phyloP scores from a whole-genome alignment of 352 stramenopile genomes.

The Globisporangium recalcitrans region DNA sequence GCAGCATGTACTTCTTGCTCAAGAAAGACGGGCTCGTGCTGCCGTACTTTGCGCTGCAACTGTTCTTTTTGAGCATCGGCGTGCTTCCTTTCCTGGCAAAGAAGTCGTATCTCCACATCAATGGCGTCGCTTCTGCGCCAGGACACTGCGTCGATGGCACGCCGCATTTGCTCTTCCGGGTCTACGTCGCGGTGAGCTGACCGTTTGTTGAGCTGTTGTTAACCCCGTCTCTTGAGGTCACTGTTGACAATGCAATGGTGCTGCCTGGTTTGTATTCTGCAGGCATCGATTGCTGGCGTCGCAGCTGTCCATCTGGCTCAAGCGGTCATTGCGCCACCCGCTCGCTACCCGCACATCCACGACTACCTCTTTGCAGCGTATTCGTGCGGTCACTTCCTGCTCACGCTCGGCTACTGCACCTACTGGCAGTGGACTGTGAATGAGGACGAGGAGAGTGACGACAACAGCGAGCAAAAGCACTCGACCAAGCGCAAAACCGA shows the following conservation, averaged over 20 bases:
- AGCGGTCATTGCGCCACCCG: slow-evolving; percentile 34
- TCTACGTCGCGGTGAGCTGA: slow-evolving; percentile 59
- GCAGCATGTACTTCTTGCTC: slow-evolving; percentile 83
- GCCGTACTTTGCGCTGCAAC: slow-evolving; percentile 63
- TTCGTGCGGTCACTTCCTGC: slow-evolving; percentile 71
- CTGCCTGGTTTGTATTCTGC: neutral
- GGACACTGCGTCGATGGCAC: slow-evolving; percentile 35
- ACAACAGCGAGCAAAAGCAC: neutral
- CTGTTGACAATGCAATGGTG: too few species aligned
- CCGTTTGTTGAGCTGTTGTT: too few species aligned
- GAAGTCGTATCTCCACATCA: slow-evolving; percentile 26
- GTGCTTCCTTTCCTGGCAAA: slow-evolving; percentile 40
- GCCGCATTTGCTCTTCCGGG: slow-evolving; percentile 26
- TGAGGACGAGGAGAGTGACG: slow-evolving; percentile 13
- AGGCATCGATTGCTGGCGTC: slow-evolving; percentile 57
- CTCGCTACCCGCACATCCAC: slow-evolving; percentile 75
- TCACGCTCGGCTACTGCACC: slow-evolving; percentile 70
- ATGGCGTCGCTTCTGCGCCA: slow-evolving; percentile 21
- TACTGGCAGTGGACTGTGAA: slow-evolving; percentile 79
- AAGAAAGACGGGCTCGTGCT: slow-evolving; percentile 74
- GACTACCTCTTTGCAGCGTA: slow-evolving; percentile 83
- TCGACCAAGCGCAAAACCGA: slow-evolving; percentile 34
- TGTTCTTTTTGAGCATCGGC: slow-evolving; percentile 40
- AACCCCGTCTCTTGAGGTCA: too few species aligned
- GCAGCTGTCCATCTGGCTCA: slow-evolving; percentile 54